Evolutionary conservation across 768 basidiomycete genomes (phyloP), one percentile per base, ranked within the genome.

Genomic region (Pleurotus sapidus): DNA sequence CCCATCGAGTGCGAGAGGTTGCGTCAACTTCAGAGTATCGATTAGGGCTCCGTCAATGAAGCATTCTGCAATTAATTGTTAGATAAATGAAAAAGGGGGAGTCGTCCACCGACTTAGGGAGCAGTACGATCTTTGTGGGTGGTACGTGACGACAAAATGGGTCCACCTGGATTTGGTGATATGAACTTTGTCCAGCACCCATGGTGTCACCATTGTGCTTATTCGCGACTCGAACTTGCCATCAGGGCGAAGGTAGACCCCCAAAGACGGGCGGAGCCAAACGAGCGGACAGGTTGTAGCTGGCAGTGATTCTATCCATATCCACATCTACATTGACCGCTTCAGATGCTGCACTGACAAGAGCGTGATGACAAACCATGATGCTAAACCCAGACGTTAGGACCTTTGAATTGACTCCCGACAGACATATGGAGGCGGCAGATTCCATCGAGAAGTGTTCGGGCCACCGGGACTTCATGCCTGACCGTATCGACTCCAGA

Each of bases 381-480:
- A 87, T 86, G 1, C 89, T 88, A 64, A 91, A 83, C 0, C 91
- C 92, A 1, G 73, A 62, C 0, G 88, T 86, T 45, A 91, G 68
- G 0, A 82, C 81, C 58, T 78, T 80, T 37, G 69, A 66, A n/a
- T 69, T 72, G n/a, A 75, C 72, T 46, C 84, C 79, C 1, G 71
- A 69, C 30, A 87, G 66, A 3, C 75, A 72, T 5, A 91, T 61
- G 7, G 80, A 71, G 2, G 87, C 81, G 4, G 73, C 67, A 1
- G 79, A 78, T 65, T 85, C 84, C 63, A 93, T 72, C 2, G 84
- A 88, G 59, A 94, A 81, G 65, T 93, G 91, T 56, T 85, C 82
- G 0, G 88, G 84, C 92, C 91, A 93, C 34, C 84, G 79, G 39
- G 84, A 84, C 67, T 83, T 87, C 78, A 90, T 86, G 3, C 83